phyloP scores from a whole-genome alignment of 768 basidiomycete genomes.

The Gelatoporia subvermispora region DNA sequence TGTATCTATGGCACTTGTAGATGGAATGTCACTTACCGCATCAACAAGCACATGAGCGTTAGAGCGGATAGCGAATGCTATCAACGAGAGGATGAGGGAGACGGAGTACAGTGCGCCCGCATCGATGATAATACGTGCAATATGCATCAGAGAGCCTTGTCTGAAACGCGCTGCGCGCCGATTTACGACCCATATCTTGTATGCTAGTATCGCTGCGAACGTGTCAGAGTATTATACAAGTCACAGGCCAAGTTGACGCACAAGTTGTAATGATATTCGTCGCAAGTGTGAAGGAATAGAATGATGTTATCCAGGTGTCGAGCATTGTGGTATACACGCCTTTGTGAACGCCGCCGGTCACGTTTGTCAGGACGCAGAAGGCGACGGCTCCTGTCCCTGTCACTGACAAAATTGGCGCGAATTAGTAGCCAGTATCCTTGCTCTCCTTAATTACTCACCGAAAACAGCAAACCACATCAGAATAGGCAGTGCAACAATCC shows the following conservation, averaged over 20 bases:
- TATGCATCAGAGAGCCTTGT: constrained; percentile 9
- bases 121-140: constrained; percentile 21
- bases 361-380: constrained; percentile 12
- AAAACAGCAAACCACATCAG: constrained; percentile 9
- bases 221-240: not conserved
- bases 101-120: constrained; percentile 20
- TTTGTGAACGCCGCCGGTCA: constrained; percentile 1
- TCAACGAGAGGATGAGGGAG: constrained; percentile 17
- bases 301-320: constrained; percentile 20
- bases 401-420: not conserved
- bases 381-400: constrained; percentile 14
- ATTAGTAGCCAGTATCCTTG: not conserved
- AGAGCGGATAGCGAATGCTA: constrained; percentile 16
- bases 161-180: constrained; percentile 5
- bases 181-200: constrained; percentile 21
- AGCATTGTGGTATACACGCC: constrained; percentile 13
- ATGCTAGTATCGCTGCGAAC: constrained; percentile 18
- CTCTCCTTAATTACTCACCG: constrained; percentile 5
- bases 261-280: constrained; percentile 20
- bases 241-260: constrained; percentile 1
- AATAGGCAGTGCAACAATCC: constrained; percentile 15
- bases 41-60: constrained; percentile 20
- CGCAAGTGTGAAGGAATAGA: constrained; percentile 14
- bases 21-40: constrained; percentile 11
- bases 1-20: no score